Conservation (phyloP, 208 protist species). For the Trypanosoma mega region DNA sequence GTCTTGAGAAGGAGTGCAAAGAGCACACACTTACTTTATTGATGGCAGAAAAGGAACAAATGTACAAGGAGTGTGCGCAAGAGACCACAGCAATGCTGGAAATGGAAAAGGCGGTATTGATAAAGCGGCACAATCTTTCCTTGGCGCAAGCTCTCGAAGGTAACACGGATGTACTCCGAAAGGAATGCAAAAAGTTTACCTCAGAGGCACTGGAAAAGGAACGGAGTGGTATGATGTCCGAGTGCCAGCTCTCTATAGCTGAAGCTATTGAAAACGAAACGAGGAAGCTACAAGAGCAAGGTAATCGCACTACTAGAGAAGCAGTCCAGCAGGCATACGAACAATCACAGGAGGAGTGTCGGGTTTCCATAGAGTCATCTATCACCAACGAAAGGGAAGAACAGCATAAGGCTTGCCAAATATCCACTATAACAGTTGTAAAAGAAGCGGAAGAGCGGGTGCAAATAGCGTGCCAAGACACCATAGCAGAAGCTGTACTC, state of each 20-base stretch:
- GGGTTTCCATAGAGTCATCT: too few species aligned
- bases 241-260: too few species aligned
- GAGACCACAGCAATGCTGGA: background rate
- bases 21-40: background rate
- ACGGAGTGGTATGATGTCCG: too few species aligned
- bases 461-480: background rate
- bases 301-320: too few species aligned
- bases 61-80: background rate
- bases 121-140: background rate
- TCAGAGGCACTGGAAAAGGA: background rate
- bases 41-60: background rate
- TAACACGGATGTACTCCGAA: background rate
- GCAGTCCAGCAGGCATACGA: too few species aligned
- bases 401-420: too few species aligned
- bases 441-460: background rate
- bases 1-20: background rate
- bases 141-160: background rate
- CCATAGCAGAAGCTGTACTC: too few species aligned
- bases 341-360: too few species aligned
- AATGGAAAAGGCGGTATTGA: background rate
- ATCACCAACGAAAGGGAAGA: too few species aligned
- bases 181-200: too few species aligned
- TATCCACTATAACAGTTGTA: background rate
- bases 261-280: too few species aligned
- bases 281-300: too few species aligned